phyloP scores from a whole-genome alignment of 2,329 filamentous ascomycete genomes.

The Pseudocercospora ulei region DNA sequence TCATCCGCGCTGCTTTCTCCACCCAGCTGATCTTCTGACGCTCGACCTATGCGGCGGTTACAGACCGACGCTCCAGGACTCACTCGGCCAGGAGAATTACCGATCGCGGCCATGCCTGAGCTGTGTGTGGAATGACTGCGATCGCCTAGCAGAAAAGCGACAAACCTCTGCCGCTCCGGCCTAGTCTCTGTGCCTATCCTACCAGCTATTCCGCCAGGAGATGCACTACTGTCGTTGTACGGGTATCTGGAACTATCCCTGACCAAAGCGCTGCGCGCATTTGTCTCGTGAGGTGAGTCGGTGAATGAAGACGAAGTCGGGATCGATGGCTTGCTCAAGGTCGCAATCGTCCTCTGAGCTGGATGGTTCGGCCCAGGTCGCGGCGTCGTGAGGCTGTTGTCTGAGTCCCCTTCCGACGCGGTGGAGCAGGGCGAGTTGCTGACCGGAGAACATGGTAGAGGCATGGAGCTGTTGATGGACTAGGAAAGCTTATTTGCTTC shows the following conservation, averaged over 20 bases:
- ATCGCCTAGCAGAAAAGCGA: conserved; percentile 12
- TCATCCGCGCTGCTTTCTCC: conserved; percentile 37
- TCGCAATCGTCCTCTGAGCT: conserved; percentile 24
- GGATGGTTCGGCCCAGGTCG: conserved; percentile 31
- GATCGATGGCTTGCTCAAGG: conserved; percentile 26
- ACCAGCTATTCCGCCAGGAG: background rate
- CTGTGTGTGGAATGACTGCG: conserved; percentile 4
- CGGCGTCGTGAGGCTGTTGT: conserved; percentile 31
- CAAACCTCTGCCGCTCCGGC: conserved; percentile 13
- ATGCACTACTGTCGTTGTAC: background rate
- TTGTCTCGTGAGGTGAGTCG: conserved; percentile 2
- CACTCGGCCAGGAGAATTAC: conserved; percentile 8
- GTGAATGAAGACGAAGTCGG: conserved; percentile 15
- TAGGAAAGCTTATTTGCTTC: conserved; percentile 7
- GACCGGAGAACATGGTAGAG: conserved; percentile 32
- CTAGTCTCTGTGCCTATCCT: conserved; percentile 3
- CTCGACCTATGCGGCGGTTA: conserved; percentile 10
- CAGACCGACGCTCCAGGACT: conserved; percentile 14
- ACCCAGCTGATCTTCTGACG: conserved; percentile 20
- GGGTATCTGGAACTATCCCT: too few species aligned
- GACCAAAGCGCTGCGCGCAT: too few species aligned
- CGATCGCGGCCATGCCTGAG: conserved; percentile 9
- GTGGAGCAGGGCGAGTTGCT: conserved; percentile 29
- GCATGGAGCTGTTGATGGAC: conserved; percentile 16
- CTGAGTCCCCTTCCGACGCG: conserved; percentile 26